A percentile compares a stretch with the other conserved stretches of the same genome.
Evolutionary conservation across 176 grass and related monocot species (phyloP).

Genomic region (Coix lacrymajobi): DNA sequence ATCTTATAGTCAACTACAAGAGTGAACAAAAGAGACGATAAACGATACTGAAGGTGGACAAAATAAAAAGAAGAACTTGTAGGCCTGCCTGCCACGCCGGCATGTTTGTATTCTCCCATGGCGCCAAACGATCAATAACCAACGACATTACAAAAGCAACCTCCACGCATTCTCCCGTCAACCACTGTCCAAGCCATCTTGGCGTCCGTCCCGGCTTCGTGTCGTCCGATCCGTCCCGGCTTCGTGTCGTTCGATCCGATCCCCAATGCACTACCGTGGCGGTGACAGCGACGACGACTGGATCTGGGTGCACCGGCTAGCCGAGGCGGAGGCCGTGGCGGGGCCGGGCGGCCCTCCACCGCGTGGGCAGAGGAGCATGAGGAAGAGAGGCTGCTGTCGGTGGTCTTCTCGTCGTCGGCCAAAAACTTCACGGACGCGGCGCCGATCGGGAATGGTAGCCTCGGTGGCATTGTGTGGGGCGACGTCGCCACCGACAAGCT

Average conservation of each 20-base stretch:
- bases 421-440: conserved; percentile 67
- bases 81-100: background rate
- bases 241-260: background rate
- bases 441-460: conserved; percentile 76
- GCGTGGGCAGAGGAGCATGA: background rate
- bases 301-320: background rate
- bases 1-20: too few relatives aligned
- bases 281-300: background rate
- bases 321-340: background rate
- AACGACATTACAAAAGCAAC: background rate
- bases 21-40: too few relatives aligned
- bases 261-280: background rate
- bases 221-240: background rate
- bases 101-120: background rate
- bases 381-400: conserved; percentile 45
- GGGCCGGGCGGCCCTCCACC: background rate
- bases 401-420: conserved; percentile 55
- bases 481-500: conserved; percentile 69
- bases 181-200: too few relatives aligned
- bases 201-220: background rate
- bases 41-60: too few relatives aligned
- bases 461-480: conserved; percentile 87
- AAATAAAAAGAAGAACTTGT: background rate
- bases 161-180: background rate
- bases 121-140: background rate